Percentiles rank a stretch among this genome's conserved stretches.
These are phyloP conservation scores for Dryas drummondii DNA, from an alignment of 306 rosid species.

Conservation along the genomic window DNA sequence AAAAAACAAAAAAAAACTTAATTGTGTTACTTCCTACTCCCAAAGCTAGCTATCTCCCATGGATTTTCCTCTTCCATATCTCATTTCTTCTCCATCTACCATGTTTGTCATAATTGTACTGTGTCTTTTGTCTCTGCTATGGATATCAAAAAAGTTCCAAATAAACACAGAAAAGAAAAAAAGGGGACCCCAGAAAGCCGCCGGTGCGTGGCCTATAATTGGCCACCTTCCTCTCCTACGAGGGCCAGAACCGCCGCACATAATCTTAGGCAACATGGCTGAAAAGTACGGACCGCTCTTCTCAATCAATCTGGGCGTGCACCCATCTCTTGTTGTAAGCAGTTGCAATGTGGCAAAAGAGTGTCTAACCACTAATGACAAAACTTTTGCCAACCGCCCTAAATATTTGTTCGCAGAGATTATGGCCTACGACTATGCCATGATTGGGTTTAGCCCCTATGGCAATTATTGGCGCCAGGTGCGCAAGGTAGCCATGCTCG, in stretches of 20 bases:
- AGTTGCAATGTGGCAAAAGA: slow-evolving; percentile 22
- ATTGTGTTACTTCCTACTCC: no score
- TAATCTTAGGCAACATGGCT: slow-evolving; percentile 24
- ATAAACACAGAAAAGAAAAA: background rate
- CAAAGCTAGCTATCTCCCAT: no score
- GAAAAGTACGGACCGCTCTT: slow-evolving; percentile 34
- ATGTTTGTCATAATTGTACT: no score
- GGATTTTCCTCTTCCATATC: no score
- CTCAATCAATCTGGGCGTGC: slow-evolving; percentile 14
- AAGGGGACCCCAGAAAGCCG: slow-evolving; percentile 29
- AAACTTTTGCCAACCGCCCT: slow-evolving; percentile 24
- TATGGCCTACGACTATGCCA: slow-evolving; percentile 25
- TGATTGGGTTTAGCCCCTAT: slow-evolving; percentile 25
- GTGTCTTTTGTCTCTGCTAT: background rate
- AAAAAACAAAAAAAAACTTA: no score
- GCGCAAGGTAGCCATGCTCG: slow-evolving; percentile 23
- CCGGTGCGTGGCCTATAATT: slow-evolving; percentile 37
- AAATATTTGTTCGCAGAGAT: slow-evolving; percentile 1
- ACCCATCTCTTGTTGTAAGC: slow-evolving; percentile 11
- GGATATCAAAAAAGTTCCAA: background rate
- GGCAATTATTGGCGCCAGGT: slow-evolving; percentile 33
- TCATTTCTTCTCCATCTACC: no score
- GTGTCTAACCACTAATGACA: slow-evolving; percentile 31
- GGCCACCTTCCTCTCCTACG: slow-evolving; percentile 39
- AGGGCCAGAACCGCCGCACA: slow-evolving; percentile 25